Evolutionary conservation across 345 rosid genomes (phyloP).

Genomic region (Salix caprea): DNA sequence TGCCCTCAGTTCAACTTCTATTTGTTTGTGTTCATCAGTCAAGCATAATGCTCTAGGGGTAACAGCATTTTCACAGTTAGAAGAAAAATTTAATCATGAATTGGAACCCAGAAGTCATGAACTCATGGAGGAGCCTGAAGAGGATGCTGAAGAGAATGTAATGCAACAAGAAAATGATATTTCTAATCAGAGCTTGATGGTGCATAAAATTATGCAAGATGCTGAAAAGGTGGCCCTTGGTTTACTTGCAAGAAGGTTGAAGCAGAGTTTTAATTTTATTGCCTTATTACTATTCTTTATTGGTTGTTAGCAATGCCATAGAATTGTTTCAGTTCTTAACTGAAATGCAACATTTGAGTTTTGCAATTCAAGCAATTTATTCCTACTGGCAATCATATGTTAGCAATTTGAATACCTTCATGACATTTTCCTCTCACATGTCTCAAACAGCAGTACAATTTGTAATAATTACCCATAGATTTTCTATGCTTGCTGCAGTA

Average conservation of each 20-base stretch:
- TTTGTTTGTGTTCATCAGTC: neutral
- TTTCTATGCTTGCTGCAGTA: too few relatives aligned
- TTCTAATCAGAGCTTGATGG: slow-evolving; percentile 13
- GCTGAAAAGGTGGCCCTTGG: slow-evolving; percentile 57
- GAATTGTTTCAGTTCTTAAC: neutral
- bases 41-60: neutral
- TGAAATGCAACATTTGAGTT: neutral
- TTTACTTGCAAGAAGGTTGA: slow-evolving; percentile 61
- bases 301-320: neutral
- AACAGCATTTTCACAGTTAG: slow-evolving; percentile 22
- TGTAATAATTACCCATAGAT: too few relatives aligned
- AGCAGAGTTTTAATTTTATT: slow-evolving; percentile 4
- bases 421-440: neutral
- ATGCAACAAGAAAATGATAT: slow-evolving; percentile 20
- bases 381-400: neutral
- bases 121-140: slow-evolving; percentile 28
- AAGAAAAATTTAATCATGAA: slow-evolving; percentile 25
- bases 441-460: too few relatives aligned
- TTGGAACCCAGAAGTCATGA: slow-evolving; percentile 15
- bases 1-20: neutral
- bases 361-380: neutral
- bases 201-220: slow-evolving; percentile 38
- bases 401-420: neutral
- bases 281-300: slow-evolving; percentile 5
- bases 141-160: slow-evolving; percentile 31